phyloP scores from a whole-genome alignment of 208 protist genomes.

The Leishmania lainsoni region DNA sequence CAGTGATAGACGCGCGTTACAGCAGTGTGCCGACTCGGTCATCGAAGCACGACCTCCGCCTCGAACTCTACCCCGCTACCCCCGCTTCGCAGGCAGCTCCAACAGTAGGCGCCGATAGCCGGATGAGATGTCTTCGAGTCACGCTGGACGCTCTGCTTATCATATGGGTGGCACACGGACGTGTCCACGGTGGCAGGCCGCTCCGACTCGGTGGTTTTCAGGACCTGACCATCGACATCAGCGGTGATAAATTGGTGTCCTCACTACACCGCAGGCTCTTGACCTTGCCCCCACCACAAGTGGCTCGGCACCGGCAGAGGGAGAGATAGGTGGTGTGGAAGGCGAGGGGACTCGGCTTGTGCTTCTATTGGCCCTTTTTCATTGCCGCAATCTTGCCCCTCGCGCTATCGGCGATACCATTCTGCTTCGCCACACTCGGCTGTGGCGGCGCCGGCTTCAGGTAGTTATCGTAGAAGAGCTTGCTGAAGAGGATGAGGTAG shows the following conservation, averaged over 20 bases:
- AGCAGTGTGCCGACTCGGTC: too few species aligned
- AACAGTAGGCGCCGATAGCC: too few species aligned
- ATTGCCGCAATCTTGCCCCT: constrained; percentile 2
- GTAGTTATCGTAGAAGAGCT: constrained; percentile 84
- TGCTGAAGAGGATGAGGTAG: constrained; percentile 87
- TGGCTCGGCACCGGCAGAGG: too few species aligned
- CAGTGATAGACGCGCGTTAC: too few species aligned
- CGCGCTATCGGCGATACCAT: constrained; percentile 5
- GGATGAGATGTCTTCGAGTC: too few species aligned
- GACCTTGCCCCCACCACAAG: background rate
- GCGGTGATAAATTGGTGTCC: background rate
- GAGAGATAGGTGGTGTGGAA: background rate
- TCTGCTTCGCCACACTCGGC: constrained; percentile 10
- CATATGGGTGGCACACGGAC: too few species aligned
- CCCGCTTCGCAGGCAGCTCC: too few species aligned
- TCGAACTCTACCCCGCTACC: too few species aligned
- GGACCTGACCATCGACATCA: too few species aligned
- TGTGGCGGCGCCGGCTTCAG: constrained; percentile 31
- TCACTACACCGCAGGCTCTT: background rate
- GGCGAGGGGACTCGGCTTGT: background rate
- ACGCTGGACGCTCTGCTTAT: too few species aligned
- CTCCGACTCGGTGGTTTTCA: too few species aligned
- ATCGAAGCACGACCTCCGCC: too few species aligned
- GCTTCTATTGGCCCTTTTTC: constrained; percentile 11
- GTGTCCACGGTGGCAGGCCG: background rate